Evolutionary conservation across 2,329 filamentous ascomycete species (phyloP), one percentile per base, ranked within the genome.

Genomic region (Mariannaea sp.): DNA sequence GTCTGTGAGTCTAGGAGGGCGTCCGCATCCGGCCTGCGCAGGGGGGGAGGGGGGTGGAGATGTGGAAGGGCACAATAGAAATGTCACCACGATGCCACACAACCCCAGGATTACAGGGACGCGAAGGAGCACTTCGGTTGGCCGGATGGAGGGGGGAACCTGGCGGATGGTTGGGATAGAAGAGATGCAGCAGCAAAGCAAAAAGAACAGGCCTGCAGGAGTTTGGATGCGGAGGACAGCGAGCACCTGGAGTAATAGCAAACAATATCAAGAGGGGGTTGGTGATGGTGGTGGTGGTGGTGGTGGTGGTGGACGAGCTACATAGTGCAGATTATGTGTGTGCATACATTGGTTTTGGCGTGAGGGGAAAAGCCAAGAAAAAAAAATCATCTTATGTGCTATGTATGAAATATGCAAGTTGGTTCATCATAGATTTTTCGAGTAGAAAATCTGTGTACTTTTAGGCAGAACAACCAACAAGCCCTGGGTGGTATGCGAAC

Each of bases 91-190:
- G n/a, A 33, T 5, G 16, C 22, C 22, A 32, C 27, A 14, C 42
- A 45, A 30, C 48, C 48, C 41, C 44, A 53, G 43, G 39, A 38
- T 49, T 12, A 16, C n/a, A 39, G 12, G 26, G 8, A 16, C 14
- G 5, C 13, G 5, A 13, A 41, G n/a, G 38, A 3, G 10, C 19
- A 1, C 13, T 49, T 49, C 45, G 36, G 36, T 41, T 49, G 45
- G 45, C 36, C 36, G 45, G 45, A 49, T 27, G 16, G 12, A 8
- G 9, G 17, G 12, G 3, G 10, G n/a, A n/a, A n/a, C n/a, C n/a
- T n/a, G n/a, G 8, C 8, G 22, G n/a, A 32, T 5, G 30, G 30
- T 13, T 32, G 10, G 30, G 27, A 36, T 45, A 45, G 32, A 30
- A 6, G 13, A 30, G 44, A 20, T 35, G 30, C 27, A 16, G 29